These are phyloP conservation scores for Trypanosoma platydactyli DNA, from an alignment of 208 protist species.

Conservation along the genomic window DNA sequence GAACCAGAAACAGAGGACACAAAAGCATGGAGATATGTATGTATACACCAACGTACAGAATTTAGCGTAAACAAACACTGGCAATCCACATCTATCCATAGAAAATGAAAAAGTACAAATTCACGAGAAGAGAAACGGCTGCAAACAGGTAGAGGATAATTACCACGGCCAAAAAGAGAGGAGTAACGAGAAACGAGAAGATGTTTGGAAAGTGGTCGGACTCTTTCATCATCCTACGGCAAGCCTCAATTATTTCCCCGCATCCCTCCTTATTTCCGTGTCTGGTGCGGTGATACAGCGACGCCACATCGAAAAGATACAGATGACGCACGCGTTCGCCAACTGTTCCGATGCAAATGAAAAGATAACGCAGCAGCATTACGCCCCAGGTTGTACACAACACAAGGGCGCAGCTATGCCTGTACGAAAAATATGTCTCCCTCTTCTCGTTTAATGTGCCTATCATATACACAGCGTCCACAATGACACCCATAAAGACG, in stretches of 20 bases:
- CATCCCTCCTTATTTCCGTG: conserved; percentile 30
- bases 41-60: too few species aligned
- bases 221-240: conserved; percentile 33
- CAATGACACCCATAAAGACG: conserved; percentile 38
- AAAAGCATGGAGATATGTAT: too few species aligned
- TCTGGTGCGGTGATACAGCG: conserved; percentile 60
- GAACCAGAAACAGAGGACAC: too few species aligned
- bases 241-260: conserved; percentile 48
- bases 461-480: conserved; percentile 45
- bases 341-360: conserved; percentile 37
- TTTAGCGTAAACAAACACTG: not conserved
- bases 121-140: conserved; percentile 21
- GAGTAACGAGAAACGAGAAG: conserved; percentile 37
- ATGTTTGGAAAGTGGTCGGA: conserved; percentile 55
- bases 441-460: conserved; percentile 22
- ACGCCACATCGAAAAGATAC: conserved; percentile 71
- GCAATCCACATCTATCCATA: not conserved
- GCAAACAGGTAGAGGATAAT: conserved; percentile 40
- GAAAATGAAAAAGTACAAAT: conserved; percentile 2
- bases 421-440: conserved; percentile 42
- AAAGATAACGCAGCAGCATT: conserved; percentile 61
- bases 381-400: conserved; percentile 39
- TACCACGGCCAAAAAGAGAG: conserved; percentile 28
- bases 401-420: conserved; percentile 66
- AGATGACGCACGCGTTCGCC: conserved; percentile 47